Conservation (phyloP, 2,329 filamentous ascomycete genomes). For the Aspergillus tubingensis region DNA sequence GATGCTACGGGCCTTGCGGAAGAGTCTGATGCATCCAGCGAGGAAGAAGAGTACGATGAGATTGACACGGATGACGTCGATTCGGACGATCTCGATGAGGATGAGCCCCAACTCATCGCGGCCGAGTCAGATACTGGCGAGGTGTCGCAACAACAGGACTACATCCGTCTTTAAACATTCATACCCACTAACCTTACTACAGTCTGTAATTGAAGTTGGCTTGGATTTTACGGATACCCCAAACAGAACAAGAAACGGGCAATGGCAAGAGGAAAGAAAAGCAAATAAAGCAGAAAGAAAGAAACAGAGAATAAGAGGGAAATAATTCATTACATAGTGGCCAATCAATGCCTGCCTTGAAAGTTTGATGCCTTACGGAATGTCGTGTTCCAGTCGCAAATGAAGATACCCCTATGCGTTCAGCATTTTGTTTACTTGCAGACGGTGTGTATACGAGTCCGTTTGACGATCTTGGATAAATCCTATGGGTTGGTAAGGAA, state of each 20-base stretch:
- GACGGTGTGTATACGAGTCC: background rate
- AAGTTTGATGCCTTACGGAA: conserved; percentile 2
- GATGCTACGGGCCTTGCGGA: conserved; percentile 51
- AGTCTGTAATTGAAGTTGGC: conserved; percentile 15
- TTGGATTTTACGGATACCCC: conserved; percentile 2
- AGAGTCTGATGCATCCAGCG: conserved; percentile 73
- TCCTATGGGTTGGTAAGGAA: background rate
- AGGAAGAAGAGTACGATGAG: conserved; percentile 66
- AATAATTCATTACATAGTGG: background rate
- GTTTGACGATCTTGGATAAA: background rate
- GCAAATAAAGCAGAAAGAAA: background rate
- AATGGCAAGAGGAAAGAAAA: background rate
- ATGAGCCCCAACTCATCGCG: conserved; percentile 43
- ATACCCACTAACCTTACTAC: conserved; percentile 19
- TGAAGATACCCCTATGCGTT: conserved; percentile 17
- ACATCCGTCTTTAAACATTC: conserved; percentile 48
- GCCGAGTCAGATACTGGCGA: conserved; percentile 46
- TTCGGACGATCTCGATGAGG: conserved; percentile 60
- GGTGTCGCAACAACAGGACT: conserved; percentile 57
- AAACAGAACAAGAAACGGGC: background rate
- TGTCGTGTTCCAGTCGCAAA: conserved; percentile 5
- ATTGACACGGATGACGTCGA: conserved; percentile 72
- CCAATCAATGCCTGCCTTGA: background rate
- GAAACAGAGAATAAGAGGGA: background rate
- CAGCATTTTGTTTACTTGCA: conserved; percentile 5